A percentile compares a stretch with the other conserved stretches of the same genome.
These are phyloP conservation scores for Fusarium sp. DNA, from an alignment of 2,329 filamentous ascomycete genomes.

Conservation along the genomic window DNA sequence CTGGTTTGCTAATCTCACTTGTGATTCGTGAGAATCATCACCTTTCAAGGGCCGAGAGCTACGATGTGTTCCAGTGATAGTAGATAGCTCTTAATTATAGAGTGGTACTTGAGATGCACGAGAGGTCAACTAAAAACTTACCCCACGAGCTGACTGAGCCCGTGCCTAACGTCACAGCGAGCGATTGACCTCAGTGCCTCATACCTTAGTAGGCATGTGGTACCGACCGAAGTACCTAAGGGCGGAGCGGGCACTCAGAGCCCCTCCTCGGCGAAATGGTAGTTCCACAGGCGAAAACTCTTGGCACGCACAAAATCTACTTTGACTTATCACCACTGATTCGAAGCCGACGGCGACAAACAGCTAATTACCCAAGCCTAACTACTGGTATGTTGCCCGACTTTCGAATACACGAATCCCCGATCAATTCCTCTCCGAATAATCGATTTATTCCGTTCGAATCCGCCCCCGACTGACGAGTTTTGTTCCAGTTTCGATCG, in stretches of 20 bases:
- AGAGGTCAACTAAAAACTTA: conserved; percentile 7
- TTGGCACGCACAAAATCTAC: conserved; percentile 60
- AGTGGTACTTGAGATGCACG: not conserved
- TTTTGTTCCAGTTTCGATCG: conserved; percentile 45
- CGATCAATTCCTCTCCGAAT: conserved; percentile 14
- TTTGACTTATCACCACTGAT: conserved; percentile 51
- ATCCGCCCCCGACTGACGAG: conserved; percentile 44
- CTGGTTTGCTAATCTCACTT: not conserved
- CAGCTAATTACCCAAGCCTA: conserved; percentile 51
- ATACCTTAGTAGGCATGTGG: not conserved
- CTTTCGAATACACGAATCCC: conserved; percentile 32
- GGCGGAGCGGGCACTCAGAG: conserved; percentile 26
- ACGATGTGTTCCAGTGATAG: not conserved
- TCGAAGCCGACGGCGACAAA: conserved; percentile 51
- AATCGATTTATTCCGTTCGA: conserved; percentile 38
- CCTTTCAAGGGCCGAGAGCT: not conserved
- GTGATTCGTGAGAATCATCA: not conserved
- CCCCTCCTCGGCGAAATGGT: conserved; percentile 51
- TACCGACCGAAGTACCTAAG: conserved; percentile 23
- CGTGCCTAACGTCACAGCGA: conserved; percentile 32
- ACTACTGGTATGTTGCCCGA: conserved; percentile 49
- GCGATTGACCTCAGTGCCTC: not conserved
- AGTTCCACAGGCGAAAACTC: conserved; percentile 56
- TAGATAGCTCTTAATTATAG: not conserved
- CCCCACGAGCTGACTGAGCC: conserved; percentile 36